Conservation (phyloP, 257 asterid species). For the Eucommia ulmoides region DNA sequence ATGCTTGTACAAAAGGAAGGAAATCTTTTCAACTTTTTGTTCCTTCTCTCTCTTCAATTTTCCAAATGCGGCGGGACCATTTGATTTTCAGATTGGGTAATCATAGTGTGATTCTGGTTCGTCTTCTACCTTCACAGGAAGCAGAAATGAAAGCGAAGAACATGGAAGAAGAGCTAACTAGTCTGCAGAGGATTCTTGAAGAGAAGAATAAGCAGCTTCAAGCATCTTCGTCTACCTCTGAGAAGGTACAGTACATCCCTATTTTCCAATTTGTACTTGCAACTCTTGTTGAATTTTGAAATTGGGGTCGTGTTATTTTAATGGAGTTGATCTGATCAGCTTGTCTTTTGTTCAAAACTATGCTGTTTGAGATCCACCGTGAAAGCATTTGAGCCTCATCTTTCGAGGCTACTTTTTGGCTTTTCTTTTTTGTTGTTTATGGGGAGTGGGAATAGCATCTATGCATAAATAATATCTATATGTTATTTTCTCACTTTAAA, state of each 20-base stretch:
- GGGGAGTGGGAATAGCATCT: slow-evolving; percentile 17
- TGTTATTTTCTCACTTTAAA: slow-evolving; percentile 27
- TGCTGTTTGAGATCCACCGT: slow-evolving; percentile 11
- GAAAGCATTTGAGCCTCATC: slow-evolving; percentile 25
- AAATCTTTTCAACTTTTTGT: neutral
- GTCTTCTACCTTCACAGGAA: slow-evolving; percentile 46
- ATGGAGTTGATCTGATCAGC: slow-evolving; percentile 1
- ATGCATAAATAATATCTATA: slow-evolving; percentile 13
- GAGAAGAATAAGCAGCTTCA: slow-evolving; percentile 46
- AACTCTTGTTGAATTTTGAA: slow-evolving; percentile 1
- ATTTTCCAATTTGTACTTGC: too few species aligned
- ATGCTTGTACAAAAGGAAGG: too few species aligned
- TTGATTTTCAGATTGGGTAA: slow-evolving; percentile 1
- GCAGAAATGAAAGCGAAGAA: slow-evolving; percentile 62
- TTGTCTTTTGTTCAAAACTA: neutral
- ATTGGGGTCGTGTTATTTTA: neutral
- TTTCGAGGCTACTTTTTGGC: slow-evolving; percentile 31
- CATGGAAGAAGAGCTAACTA: slow-evolving; percentile 48
- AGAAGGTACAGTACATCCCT: too few species aligned
- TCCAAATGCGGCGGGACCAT: neutral
- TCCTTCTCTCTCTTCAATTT: neutral
- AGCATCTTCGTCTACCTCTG: slow-evolving; percentile 44
- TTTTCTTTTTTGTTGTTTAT: slow-evolving; percentile 44
- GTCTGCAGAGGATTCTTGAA: slow-evolving; percentile 50
- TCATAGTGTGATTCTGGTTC: neutral